Conservation (phyloP, 2,329 filamentous ascomycete species). For the Myotisia sp. region DNA sequence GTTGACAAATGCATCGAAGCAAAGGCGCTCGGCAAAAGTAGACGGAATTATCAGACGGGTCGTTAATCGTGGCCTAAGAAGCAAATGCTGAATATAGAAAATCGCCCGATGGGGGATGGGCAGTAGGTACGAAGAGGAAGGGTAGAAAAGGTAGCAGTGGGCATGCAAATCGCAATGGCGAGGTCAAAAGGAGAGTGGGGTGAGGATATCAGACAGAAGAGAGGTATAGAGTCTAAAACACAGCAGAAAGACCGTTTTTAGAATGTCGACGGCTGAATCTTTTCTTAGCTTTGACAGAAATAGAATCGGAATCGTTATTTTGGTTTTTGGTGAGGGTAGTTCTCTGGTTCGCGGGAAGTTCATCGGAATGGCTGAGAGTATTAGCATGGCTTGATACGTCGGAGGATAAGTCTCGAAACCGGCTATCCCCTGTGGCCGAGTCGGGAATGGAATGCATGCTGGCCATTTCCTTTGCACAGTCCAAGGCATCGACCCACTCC, state of each 20-base stretch:
- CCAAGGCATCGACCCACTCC: constrained; percentile 84
- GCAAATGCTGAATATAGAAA: constrained; percentile 5
- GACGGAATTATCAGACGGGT: constrained; percentile 8
- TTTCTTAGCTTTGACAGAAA: constrained; percentile 46
- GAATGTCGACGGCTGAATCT: constrained; percentile 84
- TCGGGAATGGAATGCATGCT: constrained; percentile 47
- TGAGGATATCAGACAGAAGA: background rate
- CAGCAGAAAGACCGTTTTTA: constrained; percentile 81
- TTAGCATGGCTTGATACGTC: constrained; percentile 52
- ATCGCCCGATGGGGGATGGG: background rate
- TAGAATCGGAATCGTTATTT: constrained; percentile 34
- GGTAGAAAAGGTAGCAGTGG: background rate
- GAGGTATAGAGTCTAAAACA: constrained; percentile 56
- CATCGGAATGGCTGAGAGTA: constrained; percentile 29
- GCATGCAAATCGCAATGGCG: background rate
- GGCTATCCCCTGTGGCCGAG: constrained; percentile 52
- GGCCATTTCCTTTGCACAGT: constrained; percentile 73
- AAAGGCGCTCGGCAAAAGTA: constrained; percentile 5
- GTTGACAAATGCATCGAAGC: constrained; percentile 4
- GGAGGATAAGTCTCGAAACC: constrained; percentile 54
- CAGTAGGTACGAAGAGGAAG: background rate
- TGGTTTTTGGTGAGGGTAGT: constrained; percentile 30
- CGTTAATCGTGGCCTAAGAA: constrained; percentile 9
- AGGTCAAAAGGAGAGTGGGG: background rate
- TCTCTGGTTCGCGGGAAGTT: constrained; percentile 29